Base-by-base conservation (phyloP, 768 basidiomycete species). In the Termitomyces heimii region DNA sequence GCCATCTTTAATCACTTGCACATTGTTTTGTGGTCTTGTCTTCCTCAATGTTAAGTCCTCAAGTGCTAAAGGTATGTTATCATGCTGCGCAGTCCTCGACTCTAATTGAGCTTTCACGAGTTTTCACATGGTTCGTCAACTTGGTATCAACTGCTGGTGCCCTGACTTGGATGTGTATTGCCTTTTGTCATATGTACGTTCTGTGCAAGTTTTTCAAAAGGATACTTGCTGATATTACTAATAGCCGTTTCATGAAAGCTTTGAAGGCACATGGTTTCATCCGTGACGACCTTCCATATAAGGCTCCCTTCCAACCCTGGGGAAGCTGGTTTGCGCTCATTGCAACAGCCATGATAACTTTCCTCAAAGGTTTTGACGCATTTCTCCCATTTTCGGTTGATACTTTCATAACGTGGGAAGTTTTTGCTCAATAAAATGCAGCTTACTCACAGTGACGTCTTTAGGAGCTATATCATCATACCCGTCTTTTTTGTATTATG, bases 291-390 rank as follows among this genome's bases (percentile, higher is more conserved):
- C 66, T 80, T 6, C 77, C 79, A 3, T 78, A 77, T 63, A 77
- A 80, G 66, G 83, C 81, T 7, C 83, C 84, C n/a, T 82, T 84
- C 66, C 82, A 82, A 64, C 82, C 82, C 26, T 84, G 76, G 69
- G 81, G 82, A 24, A 80, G 79, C 43, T 84, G 78, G 80, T 79
- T 83, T 64, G 85, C 84, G 26, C 67, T 84, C 13, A 70, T 74
- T 43, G 70, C 77, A 31, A 83, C 82, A 1, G 73, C 61, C 10
- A 73, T 84, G 52, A 81, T 85, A 60, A 78, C 77, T 3, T 55
- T 83, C 6, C 85, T 86, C 73, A 84, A 86, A 67, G 81, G 80
- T 26, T 81, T 79, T 44, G 77, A 79, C 58, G 71, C 77, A 0
- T 81, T 81, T 62, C 60, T 79, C 28, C 77, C 77, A 26, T 86